Base-by-base conservation (phyloP, 192 early-diverging fungal species). In the Geranomyces michiganensis region DNA sequence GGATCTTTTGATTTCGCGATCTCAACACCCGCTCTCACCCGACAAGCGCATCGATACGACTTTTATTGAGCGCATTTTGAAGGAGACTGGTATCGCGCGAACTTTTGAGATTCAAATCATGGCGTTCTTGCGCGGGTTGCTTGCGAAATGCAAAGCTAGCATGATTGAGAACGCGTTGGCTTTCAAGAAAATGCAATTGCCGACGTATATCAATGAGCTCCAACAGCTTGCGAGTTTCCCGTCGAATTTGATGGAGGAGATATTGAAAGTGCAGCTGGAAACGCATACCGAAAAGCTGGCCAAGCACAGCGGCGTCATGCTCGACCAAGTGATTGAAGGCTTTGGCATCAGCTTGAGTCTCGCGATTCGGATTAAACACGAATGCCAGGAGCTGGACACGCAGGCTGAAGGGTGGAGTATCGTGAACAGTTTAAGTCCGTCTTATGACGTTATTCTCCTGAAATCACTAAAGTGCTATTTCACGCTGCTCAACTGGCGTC, bases 21-120 rank as follows among this genome's bases (percentile, higher is more conserved):
- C 84, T 29, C 81, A 82, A n/a, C 78, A 87, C 62, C 72, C 75
- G 12, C 74, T 79, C 21, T 68, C 74, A 3, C 68, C 69, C 31
- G 79, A 79, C 19, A 81, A 81, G 46, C 76, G 73, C 29, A 74
- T 74, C 53, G 83, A 92, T 32, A 80, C 80, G 2, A 91, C 92
- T 29, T 95, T 95, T 79, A 85, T 95, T 29, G 93, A 95, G 78
- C 84, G 90, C 59, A 80, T 95, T 60, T 78, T 94, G 53, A 93
- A 92, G 78, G 93, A 95, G 70, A 89, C 87, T 62, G 90, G 90
- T 4, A 79, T 94, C 41, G 81, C 87, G 75, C 86, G 84, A 68
- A 92, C 92, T 0, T 94, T 95, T 70, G 73, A 74, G 59, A 74
- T 74, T 48, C 73, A 58, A 29, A 74, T 74, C 56, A 78, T 94